Base-by-base conservation (phyloP, 148 eudicot species). In the Vaccinium darrowii region DNA sequence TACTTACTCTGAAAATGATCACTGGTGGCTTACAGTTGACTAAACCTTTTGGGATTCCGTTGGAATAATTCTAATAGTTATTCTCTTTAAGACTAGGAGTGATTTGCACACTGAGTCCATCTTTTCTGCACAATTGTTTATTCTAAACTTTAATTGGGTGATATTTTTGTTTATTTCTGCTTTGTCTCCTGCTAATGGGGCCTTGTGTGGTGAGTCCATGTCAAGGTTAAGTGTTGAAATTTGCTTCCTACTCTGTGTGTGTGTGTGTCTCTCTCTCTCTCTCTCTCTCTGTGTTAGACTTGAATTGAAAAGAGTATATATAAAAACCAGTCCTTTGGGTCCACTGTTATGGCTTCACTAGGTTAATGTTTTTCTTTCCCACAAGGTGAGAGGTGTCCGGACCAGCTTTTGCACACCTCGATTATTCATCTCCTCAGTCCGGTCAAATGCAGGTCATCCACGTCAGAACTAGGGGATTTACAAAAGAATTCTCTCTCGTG, bases 1-100 rank as follows among this genome's bases (percentile, higher is more conserved):
- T 25, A 30, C 7, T 72, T 33, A 15, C 27, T 27, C 76, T 16
- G n/a, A 30, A 73, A 73, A n/a, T 15, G 53, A 23, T 76, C 2
- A 47, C 14, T 47, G 49, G 56, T 67, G 83, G 85, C 83, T 86
- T 83, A 21, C 60, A 21, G 85, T 86, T 83, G 88, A 86, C 88
- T 78, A 57, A 71, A 86, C 88, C 67, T 86, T 19, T 27, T 47
- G 30, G 27, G 71, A 47, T 79, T 58, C 39, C 5, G 21, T 12
- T 47, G 65, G 75, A 58, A 72, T 63, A 58, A 43, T 51, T 49
- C 56, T 18, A 54, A 49, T 50, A 23, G 21, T 58, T 36, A 36
- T 81, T 81, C 83, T 63, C 15, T 81, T 58, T 2, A 58, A 63
- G 73, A 62, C 83, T 47, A n/a, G 47, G 47, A 5, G 67, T 81